Evolutionary conservation across 306 rosid genomes (phyloP).

Genomic region (Gleditsia sinensis): DNA sequence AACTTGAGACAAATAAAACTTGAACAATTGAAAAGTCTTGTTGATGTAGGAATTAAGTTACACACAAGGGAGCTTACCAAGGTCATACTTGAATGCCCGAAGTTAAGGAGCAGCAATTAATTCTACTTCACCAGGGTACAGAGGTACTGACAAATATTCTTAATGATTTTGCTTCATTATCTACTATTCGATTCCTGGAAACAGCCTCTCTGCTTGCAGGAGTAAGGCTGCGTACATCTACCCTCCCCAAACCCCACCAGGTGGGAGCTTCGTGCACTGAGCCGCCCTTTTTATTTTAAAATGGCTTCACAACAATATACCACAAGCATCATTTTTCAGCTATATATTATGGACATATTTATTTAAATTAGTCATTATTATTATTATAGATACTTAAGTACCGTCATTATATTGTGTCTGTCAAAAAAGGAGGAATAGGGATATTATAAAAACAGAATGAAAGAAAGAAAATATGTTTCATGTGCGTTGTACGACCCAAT

Average conservation of each 20-base stretch:
- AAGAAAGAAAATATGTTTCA: background rate
- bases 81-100: background rate
- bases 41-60: background rate
- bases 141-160: background rate
- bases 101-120: background rate
- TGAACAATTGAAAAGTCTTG: background rate
- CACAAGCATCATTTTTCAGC: background rate
- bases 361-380: background rate
- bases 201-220: no score
- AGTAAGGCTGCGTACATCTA: no score
- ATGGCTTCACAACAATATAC: background rate
- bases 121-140: background rate
- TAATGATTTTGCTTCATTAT: no score
- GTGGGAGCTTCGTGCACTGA: no score
- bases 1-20: constrained; percentile 6
- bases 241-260: no score
- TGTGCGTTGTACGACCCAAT: background rate
- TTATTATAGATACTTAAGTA: background rate
- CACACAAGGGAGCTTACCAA: background rate
- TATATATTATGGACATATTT: background rate
- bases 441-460: background rate
- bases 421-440: background rate
- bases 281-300: no score
- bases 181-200: no score
- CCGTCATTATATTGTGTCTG: background rate